Evolutionary conservation across 176 grass and related monocot genomes (phyloP).

Genomic region (Saccharum spontaneum): DNA sequence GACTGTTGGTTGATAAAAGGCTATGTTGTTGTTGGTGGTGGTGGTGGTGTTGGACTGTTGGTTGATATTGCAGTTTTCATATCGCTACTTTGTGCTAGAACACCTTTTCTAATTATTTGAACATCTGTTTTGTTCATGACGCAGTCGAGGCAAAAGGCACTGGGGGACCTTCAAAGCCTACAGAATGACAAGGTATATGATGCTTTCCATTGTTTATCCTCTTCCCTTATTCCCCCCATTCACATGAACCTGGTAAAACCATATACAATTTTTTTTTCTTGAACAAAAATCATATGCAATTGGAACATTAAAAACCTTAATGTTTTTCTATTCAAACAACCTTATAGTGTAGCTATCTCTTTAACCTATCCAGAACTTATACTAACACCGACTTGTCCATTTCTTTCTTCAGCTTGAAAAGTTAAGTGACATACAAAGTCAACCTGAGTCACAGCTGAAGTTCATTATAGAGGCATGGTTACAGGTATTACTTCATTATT

Average conservation of each 20-base stretch:
- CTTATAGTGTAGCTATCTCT: neutral
- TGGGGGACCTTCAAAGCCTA: slow-evolving; percentile 81
- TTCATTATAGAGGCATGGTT: slow-evolving; percentile 99
- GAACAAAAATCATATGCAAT: neutral
- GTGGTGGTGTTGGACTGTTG: neutral
- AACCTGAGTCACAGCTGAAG: slow-evolving; percentile 98
- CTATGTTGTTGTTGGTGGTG: no score
- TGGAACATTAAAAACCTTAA: neutral
- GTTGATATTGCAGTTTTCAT: neutral
- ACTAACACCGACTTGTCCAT: slow-evolving; percentile 1
- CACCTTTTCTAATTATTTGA: slow-evolving; percentile 23
- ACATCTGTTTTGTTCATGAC: slow-evolving; percentile 22
- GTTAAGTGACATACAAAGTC: slow-evolving; percentile 94
- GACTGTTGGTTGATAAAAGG: neutral
- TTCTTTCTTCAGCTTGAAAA: slow-evolving; percentile 84
- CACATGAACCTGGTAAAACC: neutral
- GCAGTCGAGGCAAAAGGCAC: slow-evolving; percentile 95
- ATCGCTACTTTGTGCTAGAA: neutral
- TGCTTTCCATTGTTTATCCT: neutral
- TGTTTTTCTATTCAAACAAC: slow-evolving; percentile 1
- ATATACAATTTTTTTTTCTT: neutral
- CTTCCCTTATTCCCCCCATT: neutral
- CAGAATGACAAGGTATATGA: slow-evolving; percentile 88
- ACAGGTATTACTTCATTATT: slow-evolving; percentile 62
- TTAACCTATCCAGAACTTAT: slow-evolving; percentile 23